These are phyloP conservation scores for Globisporangium cylindrosporum DNA, from an alignment of 352 stramenopile genomes.

Conservation along the genomic window DNA sequence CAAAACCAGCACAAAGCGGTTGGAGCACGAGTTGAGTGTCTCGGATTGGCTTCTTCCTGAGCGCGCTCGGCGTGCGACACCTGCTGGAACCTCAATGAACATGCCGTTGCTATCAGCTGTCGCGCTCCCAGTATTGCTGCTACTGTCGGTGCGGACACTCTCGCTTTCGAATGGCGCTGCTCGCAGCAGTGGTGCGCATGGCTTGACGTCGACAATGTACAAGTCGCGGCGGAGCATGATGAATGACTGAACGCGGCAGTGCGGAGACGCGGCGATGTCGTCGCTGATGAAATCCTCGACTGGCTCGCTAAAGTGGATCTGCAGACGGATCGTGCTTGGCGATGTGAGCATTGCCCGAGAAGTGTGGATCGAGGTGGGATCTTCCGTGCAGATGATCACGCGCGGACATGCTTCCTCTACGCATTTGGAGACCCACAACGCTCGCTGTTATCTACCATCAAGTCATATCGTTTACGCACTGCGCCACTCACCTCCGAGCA, in stretches of 20 bases:
- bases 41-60: not conserved
- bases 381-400: constrained; percentile 19
- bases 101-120: not conserved
- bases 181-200: not conserved
- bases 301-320: constrained; percentile 72
- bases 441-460: no score
- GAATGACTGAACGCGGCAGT: constrained; percentile 32
- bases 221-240: constrained; percentile 43
- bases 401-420: constrained; percentile 15
- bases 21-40: constrained; percentile 12
- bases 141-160: not conserved
- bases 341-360: constrained; percentile 7
- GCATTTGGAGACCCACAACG: not conserved
- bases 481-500: constrained; percentile 43
- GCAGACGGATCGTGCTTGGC: constrained; percentile 20
- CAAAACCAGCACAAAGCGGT: constrained; percentile 10
- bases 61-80: constrained; percentile 13
- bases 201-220: constrained; percentile 22
- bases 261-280: constrained; percentile 31
- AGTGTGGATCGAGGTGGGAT: constrained; percentile 5
- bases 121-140: not conserved
- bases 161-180: not conserved
- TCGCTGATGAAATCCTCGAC: constrained; percentile 60
- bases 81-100: constrained; percentile 17
- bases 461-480: not conserved